phyloP scores from a whole-genome alignment of 306 rosid species.

The Cucurbita ficifolia region DNA sequence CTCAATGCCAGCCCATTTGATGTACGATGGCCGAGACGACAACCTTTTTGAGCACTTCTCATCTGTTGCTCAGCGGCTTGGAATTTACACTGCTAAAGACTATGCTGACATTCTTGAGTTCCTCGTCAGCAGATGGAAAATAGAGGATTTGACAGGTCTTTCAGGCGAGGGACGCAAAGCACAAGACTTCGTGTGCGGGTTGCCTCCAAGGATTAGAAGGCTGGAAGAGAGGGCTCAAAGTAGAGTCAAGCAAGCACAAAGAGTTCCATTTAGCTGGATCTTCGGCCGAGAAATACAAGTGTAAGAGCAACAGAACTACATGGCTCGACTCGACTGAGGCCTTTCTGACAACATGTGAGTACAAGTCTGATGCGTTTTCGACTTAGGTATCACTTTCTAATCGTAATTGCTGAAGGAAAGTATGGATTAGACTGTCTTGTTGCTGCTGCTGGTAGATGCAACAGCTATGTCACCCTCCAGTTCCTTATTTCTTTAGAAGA shows the following conservation, averaged over 20 bases:
- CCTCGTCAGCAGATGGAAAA: slow-evolving; percentile 37
- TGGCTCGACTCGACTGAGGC: background rate
- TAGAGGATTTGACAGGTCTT: slow-evolving; percentile 33
- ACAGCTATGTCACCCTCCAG: background rate
- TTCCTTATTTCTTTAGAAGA: background rate
- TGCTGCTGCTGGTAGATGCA: background rate
- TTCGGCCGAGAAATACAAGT: slow-evolving; percentile 20
- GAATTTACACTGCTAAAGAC: slow-evolving; percentile 37
- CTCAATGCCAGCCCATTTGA: slow-evolving; percentile 47
- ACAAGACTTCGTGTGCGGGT: slow-evolving; percentile 31
- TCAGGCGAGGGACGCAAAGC: slow-evolving; percentile 31
- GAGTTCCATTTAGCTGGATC: slow-evolving; percentile 38
- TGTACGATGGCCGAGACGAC: slow-evolving; percentile 33
- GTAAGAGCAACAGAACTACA: slow-evolving; percentile 1
- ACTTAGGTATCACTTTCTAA: background rate
- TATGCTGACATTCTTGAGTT: slow-evolving; percentile 48
- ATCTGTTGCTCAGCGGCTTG: slow-evolving; percentile 35
- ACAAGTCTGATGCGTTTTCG: background rate
- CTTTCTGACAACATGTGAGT: background rate
- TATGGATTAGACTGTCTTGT: background rate
- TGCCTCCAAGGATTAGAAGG: slow-evolving; percentile 32
- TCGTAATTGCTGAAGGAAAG: background rate
- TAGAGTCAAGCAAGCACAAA: slow-evolving; percentile 25
- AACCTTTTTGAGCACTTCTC: slow-evolving; percentile 32
- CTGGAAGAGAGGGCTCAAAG: slow-evolving; percentile 38